phyloP scores from a whole-genome alignment of 2,329 filamentous ascomycete species.

The Gyromitra esculenta region DNA sequence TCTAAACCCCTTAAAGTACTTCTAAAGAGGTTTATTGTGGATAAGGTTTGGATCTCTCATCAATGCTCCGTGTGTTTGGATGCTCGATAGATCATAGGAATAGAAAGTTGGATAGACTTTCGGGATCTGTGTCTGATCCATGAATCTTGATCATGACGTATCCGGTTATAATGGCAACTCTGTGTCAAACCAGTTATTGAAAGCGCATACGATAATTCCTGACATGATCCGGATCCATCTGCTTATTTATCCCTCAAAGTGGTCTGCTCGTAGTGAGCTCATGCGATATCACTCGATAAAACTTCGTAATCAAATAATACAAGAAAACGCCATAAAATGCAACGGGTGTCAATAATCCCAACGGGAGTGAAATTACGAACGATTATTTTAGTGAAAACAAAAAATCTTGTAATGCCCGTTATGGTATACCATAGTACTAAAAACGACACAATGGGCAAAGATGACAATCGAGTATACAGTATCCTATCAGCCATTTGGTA shows the following conservation, averaged over 20 bases:
- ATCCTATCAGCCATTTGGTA: not conserved
- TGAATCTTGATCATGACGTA: not conserved
- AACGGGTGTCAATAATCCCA: not conserved
- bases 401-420: too few relatives aligned
- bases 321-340: too few relatives aligned
- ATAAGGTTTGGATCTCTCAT: not conserved
- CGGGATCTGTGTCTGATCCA: not conserved
- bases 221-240: not conserved
- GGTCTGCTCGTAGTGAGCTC: not conserved
- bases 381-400: too few relatives aligned
- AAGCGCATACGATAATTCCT: not conserved
- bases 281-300: constrained; percentile 21
- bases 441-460: constrained; percentile 12
- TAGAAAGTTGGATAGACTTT: not conserved
- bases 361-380: too few relatives aligned
- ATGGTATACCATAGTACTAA: not conserved
- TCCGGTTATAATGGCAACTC: not conserved
- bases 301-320: not conserved
- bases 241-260: constrained; percentile 2
- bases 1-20: not conserved
- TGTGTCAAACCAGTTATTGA: not conserved
- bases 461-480: constrained; percentile 1
- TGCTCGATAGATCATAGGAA: not conserved
- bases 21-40: not conserved
- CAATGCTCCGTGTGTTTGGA: not conserved